phyloP scores from a whole-genome alignment of 768 basidiomycete genomes.

The Asterophora lycoperdoides region DNA sequence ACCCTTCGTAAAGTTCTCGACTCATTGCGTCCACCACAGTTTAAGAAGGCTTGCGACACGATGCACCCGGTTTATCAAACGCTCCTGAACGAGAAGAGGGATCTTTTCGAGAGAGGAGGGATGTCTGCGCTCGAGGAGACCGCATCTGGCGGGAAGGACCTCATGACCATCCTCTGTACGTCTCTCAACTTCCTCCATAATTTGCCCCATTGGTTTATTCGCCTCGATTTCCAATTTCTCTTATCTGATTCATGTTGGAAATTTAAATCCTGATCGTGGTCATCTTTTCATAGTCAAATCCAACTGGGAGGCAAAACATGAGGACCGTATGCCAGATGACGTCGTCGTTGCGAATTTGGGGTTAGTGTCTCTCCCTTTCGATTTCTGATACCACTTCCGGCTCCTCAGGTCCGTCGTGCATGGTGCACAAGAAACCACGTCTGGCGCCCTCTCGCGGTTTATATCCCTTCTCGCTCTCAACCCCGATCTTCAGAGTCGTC shows the following conservation, averaged over 20 bases:
- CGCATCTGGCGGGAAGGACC: constrained; percentile 18
- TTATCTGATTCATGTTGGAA: no score
- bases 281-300: constrained; percentile 23
- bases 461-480: constrained; percentile 24
- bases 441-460: constrained; percentile 25
- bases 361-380: constrained; percentile 11
- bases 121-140: constrained; percentile 18
- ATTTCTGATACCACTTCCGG: not conserved
- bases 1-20: no score
- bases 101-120: constrained; percentile 14
- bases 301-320: constrained; percentile 25
- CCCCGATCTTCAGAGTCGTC: constrained; percentile 24
- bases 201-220: no score
- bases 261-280: not conserved
- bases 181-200: not conserved
- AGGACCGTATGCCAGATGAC: constrained; percentile 25
- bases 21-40: constrained; percentile 10
- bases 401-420: constrained; percentile 26
- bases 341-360: constrained; percentile 28
- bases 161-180: constrained; percentile 22
- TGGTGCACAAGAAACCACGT: constrained; percentile 34
- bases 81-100: constrained; percentile 16
- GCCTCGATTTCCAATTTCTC: no score
- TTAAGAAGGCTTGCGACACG: constrained; percentile 18
- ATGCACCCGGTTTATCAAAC: constrained; percentile 20